Percentiles rank a stretch among this genome's conserved stretches.
Evolutionary conservation across 495 filamentous ascomycete species (phyloP).

Genomic region (Evansstolkia leycettana): DNA sequence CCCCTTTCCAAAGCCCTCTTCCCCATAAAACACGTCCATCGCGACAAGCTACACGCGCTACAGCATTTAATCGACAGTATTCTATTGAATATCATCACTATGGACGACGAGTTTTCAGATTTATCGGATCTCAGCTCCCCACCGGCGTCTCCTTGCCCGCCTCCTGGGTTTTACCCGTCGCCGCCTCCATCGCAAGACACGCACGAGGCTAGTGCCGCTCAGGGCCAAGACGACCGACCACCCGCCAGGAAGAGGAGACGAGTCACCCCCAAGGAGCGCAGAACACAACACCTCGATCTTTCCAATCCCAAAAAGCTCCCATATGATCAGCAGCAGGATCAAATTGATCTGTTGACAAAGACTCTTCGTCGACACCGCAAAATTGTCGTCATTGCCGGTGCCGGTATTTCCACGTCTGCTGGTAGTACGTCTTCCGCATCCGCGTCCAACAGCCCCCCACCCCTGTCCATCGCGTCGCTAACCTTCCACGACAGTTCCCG

Average conservation of each 20-base stretch:
- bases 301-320: slow-evolving; percentile 31
- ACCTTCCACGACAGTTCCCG: slow-evolving; percentile 60
- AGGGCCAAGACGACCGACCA: slow-evolving; percentile 42
- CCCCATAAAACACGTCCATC: too few species aligned
- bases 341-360: slow-evolving; percentile 58
- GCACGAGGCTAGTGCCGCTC: slow-evolving; percentile 30
- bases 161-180: slow-evolving; percentile 40
- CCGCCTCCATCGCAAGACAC: slow-evolving; percentile 47
- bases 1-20: too few species aligned
- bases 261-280: slow-evolving; percentile 57
- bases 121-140: slow-evolving; percentile 44
- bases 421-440: slow-evolving; percentile 56
- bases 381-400: slow-evolving; percentile 92
- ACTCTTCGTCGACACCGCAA: slow-evolving; percentile 81
- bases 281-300: slow-evolving; percentile 65
- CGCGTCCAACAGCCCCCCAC: neutral
- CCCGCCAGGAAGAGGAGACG: slow-evolving; percentile 65
- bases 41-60: too few species aligned
- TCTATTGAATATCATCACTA: slow-evolving; percentile 2
- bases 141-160: slow-evolving; percentile 44
- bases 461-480: slow-evolving; percentile 1
- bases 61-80: too few species aligned
- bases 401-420: slow-evolving; percentile 91
- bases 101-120: slow-evolving; percentile 34
- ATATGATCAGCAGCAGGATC: slow-evolving; percentile 35